Evolutionary conservation across 306 rosid genomes (phyloP), one percentile per base, ranked within the genome.

Genomic region (Trifolium subterraneum): DNA sequence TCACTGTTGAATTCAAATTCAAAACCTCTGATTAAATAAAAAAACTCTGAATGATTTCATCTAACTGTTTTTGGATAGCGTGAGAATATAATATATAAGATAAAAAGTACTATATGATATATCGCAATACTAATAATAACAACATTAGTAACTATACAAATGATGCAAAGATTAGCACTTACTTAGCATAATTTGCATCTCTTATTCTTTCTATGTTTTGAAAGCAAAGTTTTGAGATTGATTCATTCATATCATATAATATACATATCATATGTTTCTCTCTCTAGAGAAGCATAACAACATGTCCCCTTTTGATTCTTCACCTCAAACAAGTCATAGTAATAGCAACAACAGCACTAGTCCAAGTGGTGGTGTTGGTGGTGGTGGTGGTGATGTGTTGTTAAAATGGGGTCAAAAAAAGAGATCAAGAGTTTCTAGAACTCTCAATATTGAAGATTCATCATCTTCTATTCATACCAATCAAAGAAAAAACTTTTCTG

Each of bases 331-430:
- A 29, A 82, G 89, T 41, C 80, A 60, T 16, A 60, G 66, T 42
- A 60, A 31, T 10, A 79, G 78, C 71, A 68, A 52, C 76, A 79
- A 77, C 18, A 79, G 78, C 68, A 71, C 86, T 3, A 72, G 77
- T 72, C 83, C 80, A 36, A 81, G 81, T 22, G 63, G 61, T 54
- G 58, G 80, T 13, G 89, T 78, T 13, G 87, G 81, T 22, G 63
- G 61, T 54, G 58, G 80, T 13, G 89, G 80, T 13, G 87, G 86
- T n/a, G 91, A 89, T 63, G 85, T 80, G 68, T 44, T 89, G 6
- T 48, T 89, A 77, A 90, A 89, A 39, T 89, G 93, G 93, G 93
- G 93, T 1, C 91, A 87, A 12, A 85, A 81, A 59, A 87, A 87
- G 82, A 83, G 87, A 72, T 78, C 91, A 41, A 84, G 93, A 60